Evolutionary conservation across 2,329 filamentous ascomycete species (phyloP).

Genomic region (Xylaria hypoxylon): DNA sequence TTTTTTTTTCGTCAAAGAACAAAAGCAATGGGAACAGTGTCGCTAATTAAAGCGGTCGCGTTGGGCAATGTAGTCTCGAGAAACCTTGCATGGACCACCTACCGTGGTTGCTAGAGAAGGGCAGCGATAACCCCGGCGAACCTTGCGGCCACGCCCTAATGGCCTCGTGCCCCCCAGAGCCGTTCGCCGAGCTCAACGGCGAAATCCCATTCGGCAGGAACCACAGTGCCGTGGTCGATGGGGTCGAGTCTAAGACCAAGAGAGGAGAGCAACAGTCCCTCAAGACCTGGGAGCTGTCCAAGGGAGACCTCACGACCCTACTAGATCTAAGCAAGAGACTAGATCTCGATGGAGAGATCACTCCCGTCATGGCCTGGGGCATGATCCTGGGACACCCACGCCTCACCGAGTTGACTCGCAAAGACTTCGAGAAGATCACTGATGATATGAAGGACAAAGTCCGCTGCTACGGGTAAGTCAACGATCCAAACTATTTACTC

Average conservation of each 20-base stretch:
- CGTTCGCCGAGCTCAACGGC: slow-evolving; percentile 61
- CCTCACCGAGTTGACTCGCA: slow-evolving; percentile 71
- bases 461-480: slow-evolving; percentile 88
- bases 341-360: slow-evolving; percentile 89
- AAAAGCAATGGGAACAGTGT: slow-evolving; percentile 45
- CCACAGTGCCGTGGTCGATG: slow-evolving; percentile 45
- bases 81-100: slow-evolving; percentile 93
- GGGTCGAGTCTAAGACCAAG: slow-evolving; percentile 59
- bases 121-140: slow-evolving; percentile 70
- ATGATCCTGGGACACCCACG: slow-evolving; percentile 80
- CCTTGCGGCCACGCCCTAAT: slow-evolving; percentile 92
- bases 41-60: slow-evolving; percentile 59
- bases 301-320: slow-evolving; percentile 81
- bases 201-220: slow-evolving; percentile 66
- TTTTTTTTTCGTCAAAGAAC: slow-evolving; percentile 5
- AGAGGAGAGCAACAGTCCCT: slow-evolving; percentile 57
- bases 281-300: slow-evolving; percentile 83
- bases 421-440: slow-evolving; percentile 78
- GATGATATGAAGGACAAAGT: slow-evolving; percentile 83
- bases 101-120: slow-evolving; percentile 77
- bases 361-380: slow-evolving; percentile 94
- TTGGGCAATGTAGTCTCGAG: slow-evolving; percentile 76
- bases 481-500: neutral
- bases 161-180: slow-evolving; percentile 86
- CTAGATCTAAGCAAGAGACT: slow-evolving; percentile 86